These are phyloP conservation scores for Rhizomucor pusillus DNA, from an alignment of 371 early-diverging fungal species.

Conservation along the genomic window DNA sequence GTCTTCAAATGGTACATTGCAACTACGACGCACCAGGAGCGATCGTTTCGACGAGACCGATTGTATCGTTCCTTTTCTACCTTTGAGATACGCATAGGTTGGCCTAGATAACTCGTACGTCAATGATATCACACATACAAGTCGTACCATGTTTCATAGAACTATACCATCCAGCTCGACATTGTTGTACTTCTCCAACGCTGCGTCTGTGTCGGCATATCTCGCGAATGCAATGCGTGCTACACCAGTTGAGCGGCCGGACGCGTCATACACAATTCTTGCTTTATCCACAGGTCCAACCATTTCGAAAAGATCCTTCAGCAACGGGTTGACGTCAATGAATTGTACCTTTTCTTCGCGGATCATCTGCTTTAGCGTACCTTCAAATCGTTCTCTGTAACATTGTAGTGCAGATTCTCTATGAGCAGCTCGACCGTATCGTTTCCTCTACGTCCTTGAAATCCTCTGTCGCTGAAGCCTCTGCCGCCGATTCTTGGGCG, in stretches of 20 bases:
- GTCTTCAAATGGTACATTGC: conserved; percentile 5
- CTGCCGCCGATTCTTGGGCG: conserved; percentile 4
- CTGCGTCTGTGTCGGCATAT: conserved; percentile 28
- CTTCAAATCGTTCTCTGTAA: conserved; percentile 37
- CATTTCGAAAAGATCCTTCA: conserved; percentile 34
- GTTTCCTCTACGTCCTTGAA: not conserved
- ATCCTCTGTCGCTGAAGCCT: not conserved
- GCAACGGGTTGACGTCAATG: conserved; percentile 16
- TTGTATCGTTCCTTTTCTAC: not conserved
- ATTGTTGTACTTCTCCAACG: conserved; percentile 39
- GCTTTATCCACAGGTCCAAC: conserved; percentile 36
- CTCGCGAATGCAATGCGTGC: conserved; percentile 28
- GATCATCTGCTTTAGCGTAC: conserved; percentile 17
- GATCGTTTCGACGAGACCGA: conserved; percentile 8
- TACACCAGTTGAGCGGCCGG: conserved; percentile 44
- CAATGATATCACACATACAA: not conserved
- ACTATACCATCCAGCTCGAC: conserved; percentile 38
- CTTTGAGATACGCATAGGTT: conserved; percentile 28
- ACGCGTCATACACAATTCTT: conserved; percentile 32
- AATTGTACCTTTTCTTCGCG: too few relatives aligned
- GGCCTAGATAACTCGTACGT: conserved; percentile 13
- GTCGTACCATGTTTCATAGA: too few relatives aligned
- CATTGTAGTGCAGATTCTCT: conserved; percentile 43
- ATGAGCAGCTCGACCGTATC: conserved; percentile 18
- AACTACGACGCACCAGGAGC: not conserved